Conservation (phyloP, 352 stramenopile species). For the Phytophthora fragariae region DNA sequence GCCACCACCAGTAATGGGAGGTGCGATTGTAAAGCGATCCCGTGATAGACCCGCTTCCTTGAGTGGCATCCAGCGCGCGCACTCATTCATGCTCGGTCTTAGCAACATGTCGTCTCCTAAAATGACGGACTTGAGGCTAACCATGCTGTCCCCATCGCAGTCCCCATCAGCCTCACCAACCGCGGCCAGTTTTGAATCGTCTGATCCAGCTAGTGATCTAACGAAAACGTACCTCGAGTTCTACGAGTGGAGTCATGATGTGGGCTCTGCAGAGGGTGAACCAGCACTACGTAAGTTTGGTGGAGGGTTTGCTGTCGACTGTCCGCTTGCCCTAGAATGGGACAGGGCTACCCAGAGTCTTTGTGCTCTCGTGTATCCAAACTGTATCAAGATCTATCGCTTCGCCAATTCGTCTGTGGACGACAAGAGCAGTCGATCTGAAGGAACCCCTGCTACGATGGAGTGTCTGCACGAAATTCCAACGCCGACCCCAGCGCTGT, state of each 20-base stretch:
- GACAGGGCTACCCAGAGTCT: slow-evolving; percentile 54
- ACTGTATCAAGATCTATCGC: slow-evolving; percentile 57
- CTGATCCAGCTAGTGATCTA: slow-evolving; percentile 45
- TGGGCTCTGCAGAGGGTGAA: slow-evolving; percentile 19
- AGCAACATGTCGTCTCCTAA: slow-evolving; percentile 47
- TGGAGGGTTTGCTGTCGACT: slow-evolving; percentile 48
- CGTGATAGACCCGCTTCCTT: slow-evolving; percentile 43
- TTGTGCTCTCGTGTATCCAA: slow-evolving; percentile 67
- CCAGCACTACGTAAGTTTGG: slow-evolving; percentile 26
- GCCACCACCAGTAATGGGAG: slow-evolving; percentile 17
- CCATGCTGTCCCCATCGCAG: slow-evolving; percentile 32
- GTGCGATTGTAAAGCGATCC: slow-evolving; percentile 29
- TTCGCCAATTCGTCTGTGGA: slow-evolving; percentile 26
- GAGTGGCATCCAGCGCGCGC: slow-evolving; percentile 55
- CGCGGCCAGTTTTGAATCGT: slow-evolving; percentile 18
- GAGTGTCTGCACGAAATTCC: slow-evolving; percentile 68
- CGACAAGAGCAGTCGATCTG: slow-evolving; percentile 19
- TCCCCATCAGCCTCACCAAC: slow-evolving; percentile 26
- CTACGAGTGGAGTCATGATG: slow-evolving; percentile 63
- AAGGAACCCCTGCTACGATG: slow-evolving; percentile 24
- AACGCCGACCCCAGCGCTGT: slow-evolving; percentile 44
- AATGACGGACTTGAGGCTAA: slow-evolving; percentile 39
- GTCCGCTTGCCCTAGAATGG: slow-evolving; percentile 71
- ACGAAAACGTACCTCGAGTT: slow-evolving; percentile 77
- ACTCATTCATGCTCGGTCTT: slow-evolving; percentile 59